These are phyloP conservation scores for Cynanchum wilfordii DNA, from an alignment of 257 asterid genomes.

Conservation along the genomic window DNA sequence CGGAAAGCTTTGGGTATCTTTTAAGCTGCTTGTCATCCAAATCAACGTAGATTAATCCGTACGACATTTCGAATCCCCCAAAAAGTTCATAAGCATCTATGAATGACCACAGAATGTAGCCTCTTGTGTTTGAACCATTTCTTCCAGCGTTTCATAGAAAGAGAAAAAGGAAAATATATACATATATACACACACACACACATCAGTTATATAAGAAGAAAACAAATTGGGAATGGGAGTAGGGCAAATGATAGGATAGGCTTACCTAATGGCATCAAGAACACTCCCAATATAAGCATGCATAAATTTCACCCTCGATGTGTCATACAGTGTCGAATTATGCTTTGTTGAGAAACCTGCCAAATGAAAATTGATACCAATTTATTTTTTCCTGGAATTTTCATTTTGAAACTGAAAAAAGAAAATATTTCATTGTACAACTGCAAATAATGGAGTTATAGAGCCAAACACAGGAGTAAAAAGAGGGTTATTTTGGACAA, in stretches of 20 bases:
- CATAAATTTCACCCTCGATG: constrained; percentile 20
- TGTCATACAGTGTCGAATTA: constrained; percentile 23
- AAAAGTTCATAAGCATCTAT: constrained; percentile 54
- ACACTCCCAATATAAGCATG: constrained; percentile 17
- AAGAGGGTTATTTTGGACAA: too few relatives aligned
- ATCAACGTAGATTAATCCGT: constrained; percentile 52
- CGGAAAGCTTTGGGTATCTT: constrained; percentile 45
- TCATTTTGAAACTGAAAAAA: background rate
- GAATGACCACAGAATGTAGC: constrained; percentile 59
- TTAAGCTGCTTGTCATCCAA: constrained; percentile 39
- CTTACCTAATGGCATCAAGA: constrained; percentile 30
- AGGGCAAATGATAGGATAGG: too few relatives aligned
- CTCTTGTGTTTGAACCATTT: constrained; percentile 48
- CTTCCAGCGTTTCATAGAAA: constrained; percentile 18
- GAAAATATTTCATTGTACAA: too few relatives aligned
- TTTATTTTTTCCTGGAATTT: background rate
- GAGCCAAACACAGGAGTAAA: too few relatives aligned
- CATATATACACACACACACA: too few relatives aligned
- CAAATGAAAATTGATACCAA: background rate
- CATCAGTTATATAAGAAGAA: too few relatives aligned
- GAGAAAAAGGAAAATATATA: too few relatives aligned
- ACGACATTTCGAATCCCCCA: constrained; percentile 28
- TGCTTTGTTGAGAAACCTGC: constrained; percentile 15
- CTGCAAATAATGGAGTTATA: too few relatives aligned
- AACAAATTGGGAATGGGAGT: too few relatives aligned